phyloP scores from a whole-genome alignment of 106 monocot species.

The Amphibolis antarctica region DNA sequence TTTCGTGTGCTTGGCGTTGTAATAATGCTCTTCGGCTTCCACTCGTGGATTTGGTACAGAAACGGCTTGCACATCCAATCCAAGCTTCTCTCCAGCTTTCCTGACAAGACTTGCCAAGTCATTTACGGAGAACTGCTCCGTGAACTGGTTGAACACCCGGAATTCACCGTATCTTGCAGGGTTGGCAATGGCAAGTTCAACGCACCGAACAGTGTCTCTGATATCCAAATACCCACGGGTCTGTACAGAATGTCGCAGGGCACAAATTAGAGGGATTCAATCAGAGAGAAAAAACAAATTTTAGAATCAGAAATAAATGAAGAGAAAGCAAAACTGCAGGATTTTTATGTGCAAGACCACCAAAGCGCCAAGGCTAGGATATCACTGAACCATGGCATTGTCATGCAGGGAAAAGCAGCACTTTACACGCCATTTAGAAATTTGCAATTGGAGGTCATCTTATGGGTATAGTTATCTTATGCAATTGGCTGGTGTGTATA shows the following conservation, averaged over 20 bases:
- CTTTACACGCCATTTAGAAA: too few relatives aligned
- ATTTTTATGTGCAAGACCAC: too few relatives aligned
- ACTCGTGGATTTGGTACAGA: conserved; percentile 91
- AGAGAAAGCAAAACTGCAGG: too few relatives aligned
- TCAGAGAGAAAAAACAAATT: background rate
- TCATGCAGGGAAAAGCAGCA: too few relatives aligned
- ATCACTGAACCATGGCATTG: too few relatives aligned
- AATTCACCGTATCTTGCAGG: conserved; percentile 85
- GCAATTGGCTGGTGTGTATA: too few relatives aligned
- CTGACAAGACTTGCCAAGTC: conserved; percentile 64
- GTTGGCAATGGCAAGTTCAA: conserved; percentile 89
- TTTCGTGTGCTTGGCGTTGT: conserved; percentile 87
- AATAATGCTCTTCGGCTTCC: conserved; percentile 91
- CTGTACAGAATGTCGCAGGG: conserved; percentile 18
- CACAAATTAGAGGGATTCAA: background rate
- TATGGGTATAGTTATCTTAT: too few relatives aligned
- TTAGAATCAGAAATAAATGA: background rate
- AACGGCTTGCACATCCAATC: conserved; percentile 59
- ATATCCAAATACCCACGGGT: conserved; percentile 92
- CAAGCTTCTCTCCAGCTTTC: conserved; percentile 68
- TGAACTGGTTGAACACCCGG: conserved; percentile 96
- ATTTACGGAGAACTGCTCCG: conserved; percentile 90
- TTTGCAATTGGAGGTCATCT: too few relatives aligned
- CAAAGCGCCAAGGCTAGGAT: too few relatives aligned
- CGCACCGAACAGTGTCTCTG: conserved; percentile 90